Evolutionary conservation across 202 grass and related monocot genomes (phyloP).

Genomic region (Schoenoplectus triqueter): DNA sequence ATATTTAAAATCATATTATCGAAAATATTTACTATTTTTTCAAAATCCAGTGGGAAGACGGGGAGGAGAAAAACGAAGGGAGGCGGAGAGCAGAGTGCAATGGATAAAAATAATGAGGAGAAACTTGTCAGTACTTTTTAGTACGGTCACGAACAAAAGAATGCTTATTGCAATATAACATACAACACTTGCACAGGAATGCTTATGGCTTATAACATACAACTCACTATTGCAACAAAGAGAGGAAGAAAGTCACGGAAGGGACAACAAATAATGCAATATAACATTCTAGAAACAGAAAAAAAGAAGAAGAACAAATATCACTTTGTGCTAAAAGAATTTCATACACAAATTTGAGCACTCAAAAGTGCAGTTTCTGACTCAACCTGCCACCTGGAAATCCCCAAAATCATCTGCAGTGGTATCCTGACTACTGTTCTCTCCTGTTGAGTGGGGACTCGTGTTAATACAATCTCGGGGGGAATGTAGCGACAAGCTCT

Average conservation of each 20-base stretch:
- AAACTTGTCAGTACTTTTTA: background rate
- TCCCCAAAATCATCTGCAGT: conserved; percentile 81
- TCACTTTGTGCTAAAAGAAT: conserved; percentile 51
- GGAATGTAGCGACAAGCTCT: conserved; percentile 37
- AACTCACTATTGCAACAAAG: conserved; percentile 29
- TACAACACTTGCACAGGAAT: background rate
- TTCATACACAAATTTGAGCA: conserved; percentile 21
- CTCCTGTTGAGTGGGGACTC: conserved; percentile 32
- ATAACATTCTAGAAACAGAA: conserved; percentile 37
- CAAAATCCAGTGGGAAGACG: no score
- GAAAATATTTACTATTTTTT: no score
- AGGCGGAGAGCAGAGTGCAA: no score
- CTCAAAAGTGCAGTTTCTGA: conserved; percentile 33
- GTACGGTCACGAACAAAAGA: background rate
- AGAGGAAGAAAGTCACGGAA: background rate
- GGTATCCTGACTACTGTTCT: conserved; percentile 45
- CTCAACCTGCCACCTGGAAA: conserved; percentile 89
- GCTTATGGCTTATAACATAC: background rate
- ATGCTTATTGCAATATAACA: conserved; percentile 11
- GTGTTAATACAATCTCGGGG: conserved; percentile 30
- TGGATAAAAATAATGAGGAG: no score
- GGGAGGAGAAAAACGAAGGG: no score
- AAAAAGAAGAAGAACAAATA: conserved; percentile 40
- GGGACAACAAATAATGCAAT: conserved; percentile 21
- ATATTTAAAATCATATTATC: no score